Base-by-base conservation (phyloP, 192 early-diverging fungal genomes). In the Glomus cerebriforme region DNA sequence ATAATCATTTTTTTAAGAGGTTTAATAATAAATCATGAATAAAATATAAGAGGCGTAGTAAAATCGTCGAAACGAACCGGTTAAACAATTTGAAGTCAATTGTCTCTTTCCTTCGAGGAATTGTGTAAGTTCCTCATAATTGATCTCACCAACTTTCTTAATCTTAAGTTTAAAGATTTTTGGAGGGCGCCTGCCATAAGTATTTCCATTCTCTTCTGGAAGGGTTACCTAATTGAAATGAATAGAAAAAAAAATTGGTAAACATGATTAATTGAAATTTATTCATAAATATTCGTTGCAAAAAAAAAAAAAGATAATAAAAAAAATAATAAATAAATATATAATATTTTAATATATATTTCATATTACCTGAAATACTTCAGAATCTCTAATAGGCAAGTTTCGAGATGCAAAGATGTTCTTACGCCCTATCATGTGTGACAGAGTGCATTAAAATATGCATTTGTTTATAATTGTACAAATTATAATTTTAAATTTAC, bases 391-490 rank as follows among this genome's bases (percentile, higher is more conserved):
- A 10, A 92, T 86, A 12, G 86, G 85, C 27, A 96, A 82, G 0
- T 66, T 65, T 64, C 83, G 84, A 0, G 92, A 81, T 0, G 92
- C 75, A 79, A 92, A 98, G 0, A 96, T 88, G 54, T 95, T 95
- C 81, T 92, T 91, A 43, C 93, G 85, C 22, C 49, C 49, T 54
- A 54, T 22, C 17, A 54, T 19, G 19, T 22, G 5, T 22, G 6
- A 54, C 17, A n/a, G n/a, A n/a, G n/a, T n/a, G n/a, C n/a, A 17
- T 22, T 54, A 54, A 22, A 54, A 54, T 1, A 43, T 12, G 39
- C 1, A 43, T 43, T 12, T 10, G 39, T 43, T 43, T 43, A 43
- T 43, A 10, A 43, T 43, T 43, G 12, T 10, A 43, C 37, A 39
- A 39, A 35, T 35, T 35, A 3, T 35, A 35, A 1, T 43, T 43